phyloP scores from a whole-genome alignment of 495 filamentous ascomycete genomes.

The Annulohypoxylon bovei region DNA sequence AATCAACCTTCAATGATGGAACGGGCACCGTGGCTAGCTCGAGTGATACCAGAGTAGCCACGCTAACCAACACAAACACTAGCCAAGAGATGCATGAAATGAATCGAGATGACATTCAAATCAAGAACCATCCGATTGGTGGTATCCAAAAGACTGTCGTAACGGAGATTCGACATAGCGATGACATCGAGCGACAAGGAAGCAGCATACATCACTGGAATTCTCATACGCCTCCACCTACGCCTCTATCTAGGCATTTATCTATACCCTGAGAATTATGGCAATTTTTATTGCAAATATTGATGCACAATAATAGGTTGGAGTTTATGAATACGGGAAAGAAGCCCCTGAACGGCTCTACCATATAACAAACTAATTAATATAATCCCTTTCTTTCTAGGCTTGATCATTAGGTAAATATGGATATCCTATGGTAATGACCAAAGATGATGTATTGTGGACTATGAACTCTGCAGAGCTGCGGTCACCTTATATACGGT shows the following conservation, averaged over 20 bases:
- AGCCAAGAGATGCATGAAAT: not conserved
- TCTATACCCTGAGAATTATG: not conserved
- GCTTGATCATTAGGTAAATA: too few species aligned
- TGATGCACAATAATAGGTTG: not conserved
- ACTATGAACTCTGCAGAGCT: too few species aligned
- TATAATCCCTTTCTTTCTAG: too few species aligned
- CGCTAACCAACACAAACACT: not conserved
- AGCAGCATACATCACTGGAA: not conserved
- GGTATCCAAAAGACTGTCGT: not conserved
- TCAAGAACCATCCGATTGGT: not conserved
- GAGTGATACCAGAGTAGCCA: not conserved
- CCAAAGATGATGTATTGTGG: too few species aligned
- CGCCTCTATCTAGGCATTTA: not conserved
- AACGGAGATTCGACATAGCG: not conserved
- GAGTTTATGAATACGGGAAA: not conserved
- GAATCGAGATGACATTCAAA: not conserved
- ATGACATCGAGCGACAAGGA: not conserved
- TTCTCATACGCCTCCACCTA: not conserved
- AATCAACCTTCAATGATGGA: not conserved
- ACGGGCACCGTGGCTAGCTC: not conserved
- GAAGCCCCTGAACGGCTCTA: not conserved
- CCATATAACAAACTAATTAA: not conserved
- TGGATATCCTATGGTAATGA: too few species aligned
- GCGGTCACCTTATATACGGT: too few species aligned
- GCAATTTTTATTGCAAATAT: not conserved